Evolutionary conservation across 2,329 filamentous ascomycete genomes (phyloP), one percentile per base, ranked within the genome.

Genomic region (Pseudogymnoascus sp.): DNA sequence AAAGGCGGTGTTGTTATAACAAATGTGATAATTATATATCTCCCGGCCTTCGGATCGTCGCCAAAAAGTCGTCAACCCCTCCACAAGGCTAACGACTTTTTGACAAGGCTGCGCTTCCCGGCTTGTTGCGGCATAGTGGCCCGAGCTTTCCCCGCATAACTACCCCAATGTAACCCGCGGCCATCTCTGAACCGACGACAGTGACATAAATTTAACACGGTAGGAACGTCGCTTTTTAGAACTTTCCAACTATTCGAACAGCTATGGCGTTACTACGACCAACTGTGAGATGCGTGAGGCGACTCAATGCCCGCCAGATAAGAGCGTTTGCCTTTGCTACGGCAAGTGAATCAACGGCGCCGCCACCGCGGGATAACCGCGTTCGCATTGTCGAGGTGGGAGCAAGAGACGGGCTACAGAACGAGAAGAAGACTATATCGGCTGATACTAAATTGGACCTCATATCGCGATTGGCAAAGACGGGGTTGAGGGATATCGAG

Each of bases 391-490:
- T 94, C 65, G 91, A 95, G 77, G 91, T 95, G 65, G 90, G 90
- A 7, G 90, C 91, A 35, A 82, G 91, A 66, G 91, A 95, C 77
- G 91, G 91, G n/a, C 77, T 95, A 61, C 91, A 96, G 73, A 95
- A 94, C 71, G 89, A 94, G 77, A 89, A 89, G 76, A 83, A 79
- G 66, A 80, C 80, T 29, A 88, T 95, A 66, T 79, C 89, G 0
- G 78, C 90, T 9, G 79, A 81, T 5, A 91, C 86, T 2, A 95
- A 95, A 74, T 82, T 93, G 62, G 84, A 92, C 67, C 75, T 95
- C 61, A 89, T 95, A 39, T 81, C 87, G 67, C 79, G 84, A 64
- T 77, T 95, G 65, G 84, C 86, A 35, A 77, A 77, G 65, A 88
- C 89, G 0, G 91, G 91, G 0, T 73, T 94, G 42, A 77, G 78